phyloP scores from a whole-genome alignment of 768 basidiomycete genomes.

The Suillus ampliporus region DNA sequence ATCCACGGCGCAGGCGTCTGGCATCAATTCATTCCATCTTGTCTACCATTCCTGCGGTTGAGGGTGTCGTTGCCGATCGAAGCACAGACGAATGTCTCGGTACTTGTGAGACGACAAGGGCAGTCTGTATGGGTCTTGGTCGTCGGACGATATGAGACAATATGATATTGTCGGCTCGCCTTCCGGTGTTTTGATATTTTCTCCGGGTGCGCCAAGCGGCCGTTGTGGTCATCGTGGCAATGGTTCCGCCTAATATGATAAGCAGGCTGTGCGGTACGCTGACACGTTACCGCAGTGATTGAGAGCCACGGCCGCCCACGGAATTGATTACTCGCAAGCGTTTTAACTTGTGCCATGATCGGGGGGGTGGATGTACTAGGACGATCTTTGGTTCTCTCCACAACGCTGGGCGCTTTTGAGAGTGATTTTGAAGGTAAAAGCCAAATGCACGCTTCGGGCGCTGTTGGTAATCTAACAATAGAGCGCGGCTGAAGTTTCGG shows the following conservation, averaged over 20 bases:
- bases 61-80: constrained; percentile 4
- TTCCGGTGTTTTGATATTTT: not conserved
- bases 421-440: not conserved
- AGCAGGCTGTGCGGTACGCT: not conserved
- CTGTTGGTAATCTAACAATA: not conserved
- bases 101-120: not conserved
- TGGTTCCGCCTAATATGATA: constrained; percentile 1
- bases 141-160: not conserved
- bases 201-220: not conserved
- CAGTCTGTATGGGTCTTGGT: not conserved
- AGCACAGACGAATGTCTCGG: not conserved
- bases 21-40: not conserved
- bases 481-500: not conserved
- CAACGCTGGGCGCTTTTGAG: not conserved
- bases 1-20: not conserved
- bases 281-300: no score
- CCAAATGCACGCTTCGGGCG: not conserved
- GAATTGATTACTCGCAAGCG: no score
- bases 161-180: not conserved
- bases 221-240: not conserved
- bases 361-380: not conserved
- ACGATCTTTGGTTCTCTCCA: not conserved
- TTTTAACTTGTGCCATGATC: not conserved
- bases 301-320: no score
- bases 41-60: not conserved